A percentile compares a stretch with the other conserved stretches of the same genome.
These are phyloP conservation scores for Cryptococcus jaspeensis DNA, from an alignment of 1,284 basidiomycete species.

Conservation along the genomic window DNA sequence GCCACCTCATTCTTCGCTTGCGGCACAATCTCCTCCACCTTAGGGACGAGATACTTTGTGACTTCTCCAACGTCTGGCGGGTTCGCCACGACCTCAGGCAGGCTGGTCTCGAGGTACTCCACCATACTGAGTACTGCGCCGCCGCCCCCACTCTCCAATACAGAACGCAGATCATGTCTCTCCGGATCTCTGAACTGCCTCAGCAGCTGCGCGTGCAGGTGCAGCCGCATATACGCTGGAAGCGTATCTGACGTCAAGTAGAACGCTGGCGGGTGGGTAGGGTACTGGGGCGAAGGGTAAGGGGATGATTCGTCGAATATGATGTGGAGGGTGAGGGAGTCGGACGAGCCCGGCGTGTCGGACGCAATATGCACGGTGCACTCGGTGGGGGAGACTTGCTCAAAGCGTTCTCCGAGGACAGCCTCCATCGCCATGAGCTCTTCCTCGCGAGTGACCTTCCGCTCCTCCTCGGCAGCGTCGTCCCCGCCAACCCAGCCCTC, in stretches of 20 bases:
- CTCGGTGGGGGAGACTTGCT: constrained; percentile 47
- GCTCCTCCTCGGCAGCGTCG: constrained; percentile 56
- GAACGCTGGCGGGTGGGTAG: constrained; percentile 64
- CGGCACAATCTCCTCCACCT: constrained; percentile 29
- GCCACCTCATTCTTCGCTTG: constrained; percentile 9
- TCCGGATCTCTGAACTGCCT: constrained; percentile 55
- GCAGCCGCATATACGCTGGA: constrained; percentile 79
- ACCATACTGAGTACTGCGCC: constrained; percentile 74
- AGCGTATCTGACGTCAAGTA: constrained; percentile 70
- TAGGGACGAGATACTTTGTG: constrained; percentile 62
- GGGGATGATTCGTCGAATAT: constrained; percentile 58
- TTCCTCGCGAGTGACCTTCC: constrained; percentile 64
- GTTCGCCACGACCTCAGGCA: constrained; percentile 63
- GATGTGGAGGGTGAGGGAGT: constrained; percentile 65
- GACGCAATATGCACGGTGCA: constrained; percentile 63
- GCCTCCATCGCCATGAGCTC: constrained; percentile 65
- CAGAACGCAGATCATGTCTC: constrained; percentile 55
- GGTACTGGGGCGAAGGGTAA: constrained; percentile 57
- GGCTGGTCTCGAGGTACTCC: constrained; percentile 69
- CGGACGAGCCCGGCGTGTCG: constrained; percentile 50
- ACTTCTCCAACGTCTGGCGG: constrained; percentile 70
- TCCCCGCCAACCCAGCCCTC: constrained; percentile 53
- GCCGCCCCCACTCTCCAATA: constrained; percentile 64
- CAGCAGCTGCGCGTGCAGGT: constrained; percentile 70
- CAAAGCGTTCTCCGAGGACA: constrained; percentile 54